These are phyloP conservation scores for Cladosporium halotolerans DNA, from an alignment of 2,329 filamentous ascomycete genomes.

Conservation along the genomic window DNA sequence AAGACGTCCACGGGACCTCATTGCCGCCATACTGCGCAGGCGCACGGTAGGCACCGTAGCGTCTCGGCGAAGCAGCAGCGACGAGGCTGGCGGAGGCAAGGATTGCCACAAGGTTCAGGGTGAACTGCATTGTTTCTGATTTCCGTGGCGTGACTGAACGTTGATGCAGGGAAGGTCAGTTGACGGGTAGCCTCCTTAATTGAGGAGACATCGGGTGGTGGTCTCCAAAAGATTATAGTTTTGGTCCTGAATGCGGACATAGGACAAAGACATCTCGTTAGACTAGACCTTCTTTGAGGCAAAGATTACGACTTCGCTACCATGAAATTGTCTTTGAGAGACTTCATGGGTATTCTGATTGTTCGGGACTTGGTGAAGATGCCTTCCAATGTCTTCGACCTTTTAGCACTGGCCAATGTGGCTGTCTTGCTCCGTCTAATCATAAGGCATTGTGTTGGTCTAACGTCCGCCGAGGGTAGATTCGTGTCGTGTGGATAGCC, in stretches of 20 bases:
- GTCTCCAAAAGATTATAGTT: neutral
- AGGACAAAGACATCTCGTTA: neutral
- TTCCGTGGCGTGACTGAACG: neutral
- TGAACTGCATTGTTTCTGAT: constrained; percentile 6
- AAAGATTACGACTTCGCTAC: constrained; percentile 3
- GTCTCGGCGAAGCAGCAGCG: neutral
- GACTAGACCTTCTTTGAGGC: neutral
- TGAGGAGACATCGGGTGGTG: no score
- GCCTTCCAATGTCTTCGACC: neutral
- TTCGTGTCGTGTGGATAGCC: no score
- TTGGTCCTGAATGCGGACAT: constrained; percentile 3
- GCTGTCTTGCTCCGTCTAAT: neutral
- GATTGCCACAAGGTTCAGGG: constrained; percentile 1
- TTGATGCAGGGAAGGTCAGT: no score
- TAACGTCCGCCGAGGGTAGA: no score
- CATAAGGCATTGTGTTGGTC: no score
- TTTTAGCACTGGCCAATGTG: neutral
- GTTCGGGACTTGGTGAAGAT: neutral
- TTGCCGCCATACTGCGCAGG: neutral
- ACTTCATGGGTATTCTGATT: neutral
- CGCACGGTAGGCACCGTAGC: neutral
- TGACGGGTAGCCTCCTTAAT: no score
- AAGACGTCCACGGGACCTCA: constrained; percentile 8
- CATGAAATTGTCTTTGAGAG: constrained; percentile 1
- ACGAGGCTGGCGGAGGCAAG: neutral